Conservation (phyloP, 768 basidiomycete species). For the Neoboletus brunneissimus region DNA sequence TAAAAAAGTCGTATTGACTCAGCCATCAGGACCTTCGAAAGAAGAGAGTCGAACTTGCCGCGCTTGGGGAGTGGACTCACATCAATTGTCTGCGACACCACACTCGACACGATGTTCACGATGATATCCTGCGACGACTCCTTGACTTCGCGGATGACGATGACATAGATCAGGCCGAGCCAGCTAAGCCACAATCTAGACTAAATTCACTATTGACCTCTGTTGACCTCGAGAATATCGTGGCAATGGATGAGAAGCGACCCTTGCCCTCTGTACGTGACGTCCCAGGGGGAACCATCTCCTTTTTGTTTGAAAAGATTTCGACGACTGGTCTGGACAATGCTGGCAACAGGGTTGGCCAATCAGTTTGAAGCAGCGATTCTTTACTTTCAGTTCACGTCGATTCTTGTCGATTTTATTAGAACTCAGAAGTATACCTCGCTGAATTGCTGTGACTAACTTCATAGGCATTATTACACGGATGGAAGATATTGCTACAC, state of each 20-base stretch:
- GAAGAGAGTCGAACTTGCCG: constrained; percentile 65
- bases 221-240: constrained; percentile 49
- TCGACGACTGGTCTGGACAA: constrained; percentile 24
- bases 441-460: background rate
- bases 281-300: constrained; percentile 64
- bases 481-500: constrained; percentile 2
- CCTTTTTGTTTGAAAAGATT: constrained; percentile 72
- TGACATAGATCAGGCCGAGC: constrained; percentile 6
- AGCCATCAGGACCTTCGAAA: constrained; percentile 55
- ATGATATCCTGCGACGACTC: constrained; percentile 60
- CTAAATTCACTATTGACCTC: constrained; percentile 36
- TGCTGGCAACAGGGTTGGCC: background rate
- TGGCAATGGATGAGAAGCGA: constrained; percentile 33
- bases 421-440: background rate
- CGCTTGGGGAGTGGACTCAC: constrained; percentile 82
- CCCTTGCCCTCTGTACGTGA: constrained; percentile 42
- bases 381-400: background rate
- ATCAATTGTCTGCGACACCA: constrained; percentile 62
- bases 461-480: constrained; percentile 5
- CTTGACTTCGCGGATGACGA: constrained; percentile 23
- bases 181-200: constrained; percentile 24
- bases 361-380: background rate
- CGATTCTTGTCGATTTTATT: background rate
- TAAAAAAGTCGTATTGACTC: background rate
- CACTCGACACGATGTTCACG: constrained; percentile 52